Evolutionary conservation across 2,329 filamentous ascomycete genomes (phyloP), one percentile per base, ranked within the genome.

Genomic region (Fusarium sp.): DNA sequence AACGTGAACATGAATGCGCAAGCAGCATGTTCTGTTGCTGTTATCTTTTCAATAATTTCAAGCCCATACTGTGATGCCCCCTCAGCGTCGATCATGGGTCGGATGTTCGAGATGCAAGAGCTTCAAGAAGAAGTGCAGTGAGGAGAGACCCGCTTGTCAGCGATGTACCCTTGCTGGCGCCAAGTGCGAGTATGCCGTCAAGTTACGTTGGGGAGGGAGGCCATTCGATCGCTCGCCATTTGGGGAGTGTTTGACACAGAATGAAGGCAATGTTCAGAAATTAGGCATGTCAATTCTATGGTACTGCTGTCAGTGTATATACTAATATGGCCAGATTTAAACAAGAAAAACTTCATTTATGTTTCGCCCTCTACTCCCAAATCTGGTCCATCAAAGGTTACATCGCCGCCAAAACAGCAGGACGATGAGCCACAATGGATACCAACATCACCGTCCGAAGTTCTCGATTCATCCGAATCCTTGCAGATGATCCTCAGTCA

Each of bases 61-160:
- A 44, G 3, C 13, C 15, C 43, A 38, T 48, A 3, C 9, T 65
- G 63, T 61, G 51, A 70, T 70, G 68, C 63, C 68, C 22, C 68
- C 68, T 25, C 63, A 71, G 58, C 68, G 68, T 65, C 67, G 68
- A 51, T 70, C 68, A 58, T 70, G 68, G 68, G 68, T 71, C 20
- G 68, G 68, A 55, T 70, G 68, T 34, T 32, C 64, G n/a, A 59
- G 68, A 34, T 70, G 68, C 43, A 70, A 70, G 64, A 67, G 68
- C 25, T 70, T 71, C 60, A 70, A 70, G 46, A 70, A 70, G 67
- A 70, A 70, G 51, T 70, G 68, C 58, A 71, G 51, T 25, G 68
- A 70, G 24, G 67, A 70, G 10, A 49, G 64, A 11, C 68, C 68
- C 6, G 30, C 47, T 20, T 70, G 68, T 40, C 63, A 71, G 52